phyloP scores from a whole-genome alignment of 768 basidiomycete genomes.

The Collybiopsis confluens region DNA sequence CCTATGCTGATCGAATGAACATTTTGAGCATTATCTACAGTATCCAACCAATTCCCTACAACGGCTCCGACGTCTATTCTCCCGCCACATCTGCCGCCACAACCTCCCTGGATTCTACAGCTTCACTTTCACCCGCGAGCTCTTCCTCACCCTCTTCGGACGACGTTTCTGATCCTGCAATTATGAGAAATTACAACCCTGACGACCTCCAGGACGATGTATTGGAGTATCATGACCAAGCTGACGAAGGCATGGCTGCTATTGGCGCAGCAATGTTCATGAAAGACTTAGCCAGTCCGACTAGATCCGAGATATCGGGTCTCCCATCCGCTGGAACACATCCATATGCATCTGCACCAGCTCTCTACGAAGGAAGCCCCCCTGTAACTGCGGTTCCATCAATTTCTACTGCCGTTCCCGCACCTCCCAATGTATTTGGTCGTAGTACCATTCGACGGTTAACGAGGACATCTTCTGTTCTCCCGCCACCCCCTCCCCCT shows the following conservation, averaged over 20 bases:
- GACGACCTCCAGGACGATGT: conserved; percentile 34
- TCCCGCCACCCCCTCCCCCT: conserved; percentile 65
- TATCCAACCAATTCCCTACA: conserved; percentile 68
- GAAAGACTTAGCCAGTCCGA: conserved; percentile 29
- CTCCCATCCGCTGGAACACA: conserved; percentile 24
- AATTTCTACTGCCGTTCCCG: conserved; percentile 13
- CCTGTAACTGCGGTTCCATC: conserved; percentile 18
- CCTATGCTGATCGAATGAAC: conserved; percentile 92
- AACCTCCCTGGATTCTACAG: conserved; percentile 41
- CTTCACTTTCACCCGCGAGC: conserved; percentile 42
- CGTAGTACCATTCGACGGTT: conserved; percentile 37
- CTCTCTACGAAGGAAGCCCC: conserved; percentile 30
- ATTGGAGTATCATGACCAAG: conserved; percentile 22
- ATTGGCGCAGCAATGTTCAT: conserved; percentile 47
- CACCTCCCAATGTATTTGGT: conserved; percentile 26
- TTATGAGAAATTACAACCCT: conserved; percentile 23
- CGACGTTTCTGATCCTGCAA: conserved; percentile 33
- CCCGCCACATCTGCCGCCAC: conserved; percentile 31
- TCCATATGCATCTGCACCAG: conserved; percentile 45
- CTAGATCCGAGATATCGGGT: conserved; percentile 17
- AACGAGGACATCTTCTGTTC: conserved; percentile 48
- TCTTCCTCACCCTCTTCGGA: conserved; percentile 51
- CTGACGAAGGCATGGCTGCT: conserved; percentile 30
- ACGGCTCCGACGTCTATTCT: conserved; percentile 30
- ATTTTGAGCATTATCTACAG: conserved; percentile 87